Percentiles rank a stretch among this genome's conserved stretches.
Conservation (phyloP, 257 asterid genomes). For the Fraxinus excelsior region DNA sequence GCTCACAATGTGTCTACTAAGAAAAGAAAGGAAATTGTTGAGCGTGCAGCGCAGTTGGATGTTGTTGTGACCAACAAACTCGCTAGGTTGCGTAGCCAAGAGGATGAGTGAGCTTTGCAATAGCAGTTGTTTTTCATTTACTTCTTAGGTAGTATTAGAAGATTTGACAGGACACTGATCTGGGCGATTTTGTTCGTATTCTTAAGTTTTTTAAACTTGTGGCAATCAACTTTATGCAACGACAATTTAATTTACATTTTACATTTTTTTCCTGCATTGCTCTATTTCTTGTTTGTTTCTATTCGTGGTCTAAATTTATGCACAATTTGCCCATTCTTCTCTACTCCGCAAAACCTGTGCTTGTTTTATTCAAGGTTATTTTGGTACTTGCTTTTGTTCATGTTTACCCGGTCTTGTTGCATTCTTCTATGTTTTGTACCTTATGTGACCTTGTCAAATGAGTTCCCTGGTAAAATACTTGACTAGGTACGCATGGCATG, state of each 20-base stretch:
- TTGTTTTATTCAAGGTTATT: too few relatives aligned
- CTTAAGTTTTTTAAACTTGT: not conserved
- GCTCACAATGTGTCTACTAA: slow-evolving; percentile 50
- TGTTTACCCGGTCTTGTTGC: too few relatives aligned
- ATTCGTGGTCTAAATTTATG: too few relatives aligned
- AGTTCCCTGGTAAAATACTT: not conserved
- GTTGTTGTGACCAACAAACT: slow-evolving; percentile 50
- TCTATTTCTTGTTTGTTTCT: too few relatives aligned
- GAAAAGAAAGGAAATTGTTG: slow-evolving; percentile 49
- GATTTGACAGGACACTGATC: not conserved
- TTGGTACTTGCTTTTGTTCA: too few relatives aligned
- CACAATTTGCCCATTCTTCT: too few relatives aligned
- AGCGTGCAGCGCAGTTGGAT: slow-evolving; percentile 52
- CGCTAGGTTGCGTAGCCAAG: slow-evolving; percentile 56
- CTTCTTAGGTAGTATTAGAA: slow-evolving; percentile 3
- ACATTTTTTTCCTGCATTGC: too few relatives aligned
- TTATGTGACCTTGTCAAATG: not conserved
- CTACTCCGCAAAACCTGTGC: too few relatives aligned
- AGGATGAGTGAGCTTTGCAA: slow-evolving; percentile 41
- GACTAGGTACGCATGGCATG: not conserved
- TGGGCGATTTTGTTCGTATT: slow-evolving; percentile 14
- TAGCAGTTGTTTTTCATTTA: not conserved
- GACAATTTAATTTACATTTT: not conserved
- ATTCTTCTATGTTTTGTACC: too few relatives aligned
- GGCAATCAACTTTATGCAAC: slow-evolving; percentile 18